Percentiles rank a stretch among this genome's conserved stretches.
Evolutionary conservation across 1,139 yeast species (phyloP).

Genomic region (Hyphopichia pseudoburtonii): DNA sequence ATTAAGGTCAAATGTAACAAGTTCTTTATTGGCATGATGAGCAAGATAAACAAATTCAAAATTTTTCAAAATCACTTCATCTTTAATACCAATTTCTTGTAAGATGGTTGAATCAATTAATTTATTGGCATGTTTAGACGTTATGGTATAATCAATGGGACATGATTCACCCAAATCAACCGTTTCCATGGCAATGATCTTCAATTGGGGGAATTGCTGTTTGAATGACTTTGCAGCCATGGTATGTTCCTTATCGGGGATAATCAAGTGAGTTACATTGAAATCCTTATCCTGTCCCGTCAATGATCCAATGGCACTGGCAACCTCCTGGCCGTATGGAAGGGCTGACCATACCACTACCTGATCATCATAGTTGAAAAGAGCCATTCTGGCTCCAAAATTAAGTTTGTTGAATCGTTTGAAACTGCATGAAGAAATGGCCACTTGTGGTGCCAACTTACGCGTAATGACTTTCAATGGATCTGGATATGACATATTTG

Average conservation of each 20-base stretch:
- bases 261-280: constrained; percentile 41
- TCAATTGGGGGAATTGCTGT: constrained; percentile 45
- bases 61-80: constrained; percentile 29
- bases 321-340: constrained; percentile 52
- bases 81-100: constrained; percentile 26
- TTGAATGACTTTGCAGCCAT: constrained; percentile 56
- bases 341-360: constrained; percentile 61
- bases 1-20: constrained; percentile 47
- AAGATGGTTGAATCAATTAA: constrained; percentile 22
- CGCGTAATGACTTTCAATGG: constrained; percentile 43
- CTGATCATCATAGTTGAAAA: constrained; percentile 36
- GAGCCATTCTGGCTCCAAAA: constrained; percentile 64
- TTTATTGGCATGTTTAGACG: constrained; percentile 25
- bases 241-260: constrained; percentile 58
- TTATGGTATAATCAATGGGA: constrained; percentile 35
- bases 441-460: constrained; percentile 44
- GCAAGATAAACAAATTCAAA: constrained; percentile 60
- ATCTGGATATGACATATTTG: constrained; percentile 29
- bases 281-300: constrained; percentile 29
- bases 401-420: constrained; percentile 38
- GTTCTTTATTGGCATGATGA: constrained; percentile 53
- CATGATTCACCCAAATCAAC: constrained; percentile 29
- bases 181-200: constrained; percentile 50
- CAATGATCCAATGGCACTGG: constrained; percentile 35
- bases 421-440: constrained; percentile 52